These are phyloP conservation scores for Phytopythium chamaehyphon DNA, from an alignment of 352 stramenopile species.

Conservation along the genomic window DNA sequence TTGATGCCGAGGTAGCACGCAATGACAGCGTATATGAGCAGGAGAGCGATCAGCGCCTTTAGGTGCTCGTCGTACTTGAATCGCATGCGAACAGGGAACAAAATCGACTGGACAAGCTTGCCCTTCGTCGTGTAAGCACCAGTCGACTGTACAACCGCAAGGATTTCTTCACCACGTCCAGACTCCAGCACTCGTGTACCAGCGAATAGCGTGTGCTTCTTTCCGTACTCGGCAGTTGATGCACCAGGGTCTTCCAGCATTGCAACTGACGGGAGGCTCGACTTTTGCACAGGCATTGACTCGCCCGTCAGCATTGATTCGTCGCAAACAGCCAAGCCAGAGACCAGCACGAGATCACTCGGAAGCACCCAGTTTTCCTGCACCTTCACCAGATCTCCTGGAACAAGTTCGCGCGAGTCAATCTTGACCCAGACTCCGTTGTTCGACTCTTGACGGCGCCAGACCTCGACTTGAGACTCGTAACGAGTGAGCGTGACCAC, in stretches of 20 bases:
- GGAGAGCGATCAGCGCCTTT: conserved; percentile 51
- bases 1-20: conserved; percentile 35
- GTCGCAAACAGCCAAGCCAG: conserved; percentile 40
- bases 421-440: conserved; percentile 25
- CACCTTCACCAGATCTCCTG: conserved; percentile 46
- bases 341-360: conserved; percentile 57
- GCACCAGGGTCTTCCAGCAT: conserved; percentile 14
- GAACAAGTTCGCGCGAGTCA: conserved; percentile 26
- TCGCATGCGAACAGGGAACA: conserved; percentile 68
- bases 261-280: conserved; percentile 29
- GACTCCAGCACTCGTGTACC: conserved; percentile 56
- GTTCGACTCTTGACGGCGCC: conserved; percentile 9
- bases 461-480: conserved; percentile 43
- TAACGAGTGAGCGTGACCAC: conserved; percentile 46
- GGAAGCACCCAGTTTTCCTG: conserved; percentile 41
- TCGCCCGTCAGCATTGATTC: conserved; percentile 54
- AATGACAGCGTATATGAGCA: conserved; percentile 60
- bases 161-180: conserved; percentile 34
- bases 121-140: conserved; percentile 69
- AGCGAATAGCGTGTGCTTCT: conserved; percentile 75
- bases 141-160: conserved; percentile 62
- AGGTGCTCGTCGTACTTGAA: conserved; percentile 89
- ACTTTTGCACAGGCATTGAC: conserved; percentile 75
- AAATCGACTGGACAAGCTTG: conserved; percentile 70
- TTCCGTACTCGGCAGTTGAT: conserved; percentile 17